Conservation (phyloP, 371 early-diverging fungal species). For the Lichtheimia corymbifera region DNA sequence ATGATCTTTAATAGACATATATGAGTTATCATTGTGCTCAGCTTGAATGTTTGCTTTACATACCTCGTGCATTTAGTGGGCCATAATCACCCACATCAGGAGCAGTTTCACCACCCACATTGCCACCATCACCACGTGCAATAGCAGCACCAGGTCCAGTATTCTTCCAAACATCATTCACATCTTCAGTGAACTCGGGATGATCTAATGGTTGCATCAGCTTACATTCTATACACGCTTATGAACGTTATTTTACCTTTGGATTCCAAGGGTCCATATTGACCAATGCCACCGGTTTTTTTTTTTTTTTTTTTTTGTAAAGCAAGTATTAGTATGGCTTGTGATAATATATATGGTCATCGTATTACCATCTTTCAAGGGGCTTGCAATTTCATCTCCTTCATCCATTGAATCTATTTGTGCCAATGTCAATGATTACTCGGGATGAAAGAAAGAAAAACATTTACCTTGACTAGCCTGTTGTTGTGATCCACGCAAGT, state of each 20-base stretch:
- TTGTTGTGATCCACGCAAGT: constrained; percentile 2
- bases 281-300: background rate
- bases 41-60: no score
- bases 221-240: no score
- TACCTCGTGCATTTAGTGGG: no score
- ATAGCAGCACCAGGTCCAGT: background rate
- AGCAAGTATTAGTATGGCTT: background rate
- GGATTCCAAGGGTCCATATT: no score
- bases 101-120: no score
- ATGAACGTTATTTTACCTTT: no score
- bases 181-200: no score
- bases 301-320: background rate
- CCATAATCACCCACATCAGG: no score
- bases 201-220: no score
- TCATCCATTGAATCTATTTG: background rate
- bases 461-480: background rate
- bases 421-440: background rate
- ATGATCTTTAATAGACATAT: no score
- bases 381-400: background rate
- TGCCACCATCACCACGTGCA: background rate
- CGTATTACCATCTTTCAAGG: background rate
- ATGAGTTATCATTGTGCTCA: no score
- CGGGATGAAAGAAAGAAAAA: no score
- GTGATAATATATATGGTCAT: background rate
- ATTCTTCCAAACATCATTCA: background rate